A percentile compares a stretch with the other conserved stretches of the same genome.
Evolutionary conservation across 108 stramenopile genomes (phyloP).

Genomic region (Cyclostephanos tholiformis): DNA sequence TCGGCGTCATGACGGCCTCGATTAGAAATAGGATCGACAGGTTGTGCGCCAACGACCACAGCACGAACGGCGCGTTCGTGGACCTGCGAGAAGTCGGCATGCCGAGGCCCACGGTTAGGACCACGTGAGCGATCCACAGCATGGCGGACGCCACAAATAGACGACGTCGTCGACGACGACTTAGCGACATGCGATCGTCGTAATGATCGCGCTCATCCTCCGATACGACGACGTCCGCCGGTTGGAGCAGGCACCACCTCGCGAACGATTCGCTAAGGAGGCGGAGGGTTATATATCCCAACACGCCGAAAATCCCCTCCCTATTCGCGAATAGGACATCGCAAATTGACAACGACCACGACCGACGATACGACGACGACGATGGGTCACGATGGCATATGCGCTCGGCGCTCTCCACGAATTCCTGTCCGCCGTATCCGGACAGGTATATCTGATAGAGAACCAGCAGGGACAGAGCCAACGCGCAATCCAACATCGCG

Average conservation of each 20-base stretch:
- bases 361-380: background rate
- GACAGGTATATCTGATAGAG: constrained; percentile 71
- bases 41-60: constrained; percentile 79
- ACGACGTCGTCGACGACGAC: constrained; percentile 15
- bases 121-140: constrained; percentile 48
- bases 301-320: constrained; percentile 84
- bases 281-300: constrained; percentile 76
- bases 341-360: constrained; percentile 38
- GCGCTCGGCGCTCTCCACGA: constrained; percentile 68
- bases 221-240: background rate
- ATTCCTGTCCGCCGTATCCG: constrained; percentile 59
- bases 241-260: constrained; percentile 53
- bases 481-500: constrained; percentile 2
- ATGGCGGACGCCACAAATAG: constrained; percentile 25
- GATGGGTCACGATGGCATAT: constrained; percentile 46
- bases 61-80: constrained; percentile 72
- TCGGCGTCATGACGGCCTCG: constrained; percentile 20
- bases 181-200: background rate
- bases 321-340: constrained; percentile 78
- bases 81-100: constrained; percentile 80
- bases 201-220: background rate
- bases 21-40: constrained; percentile 49
- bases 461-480: constrained; percentile 52
- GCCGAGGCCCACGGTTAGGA: constrained; percentile 20
- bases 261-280: constrained; percentile 68